Percentiles rank a stretch among this genome's conserved stretches.
Evolutionary conservation across 306 rosid species (phyloP).

Genomic region (Elaeagnus macrophylla): DNA sequence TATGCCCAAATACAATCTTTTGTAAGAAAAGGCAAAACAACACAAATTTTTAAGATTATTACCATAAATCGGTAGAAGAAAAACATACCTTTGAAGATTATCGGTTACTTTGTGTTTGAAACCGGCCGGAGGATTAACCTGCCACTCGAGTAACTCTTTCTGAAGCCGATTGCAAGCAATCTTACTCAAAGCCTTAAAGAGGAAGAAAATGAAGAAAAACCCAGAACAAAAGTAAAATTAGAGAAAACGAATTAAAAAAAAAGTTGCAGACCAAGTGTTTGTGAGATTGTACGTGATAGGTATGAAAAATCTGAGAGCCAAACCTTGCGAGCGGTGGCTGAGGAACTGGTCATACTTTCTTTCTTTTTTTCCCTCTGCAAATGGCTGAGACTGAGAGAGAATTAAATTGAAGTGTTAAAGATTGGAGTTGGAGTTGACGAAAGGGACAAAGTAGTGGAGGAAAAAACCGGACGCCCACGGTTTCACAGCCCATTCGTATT

Average conservation of each 20-base stretch:
- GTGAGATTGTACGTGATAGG: background rate
- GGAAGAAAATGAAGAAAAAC: no score
- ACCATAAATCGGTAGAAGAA: constrained; percentile 1
- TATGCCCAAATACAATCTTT: background rate
- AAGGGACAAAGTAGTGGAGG: no score
- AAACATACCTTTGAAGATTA: constrained; percentile 73
- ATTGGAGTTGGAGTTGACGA: no score
- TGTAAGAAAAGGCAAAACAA: background rate
- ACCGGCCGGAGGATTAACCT: constrained; percentile 88
- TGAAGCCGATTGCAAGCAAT: constrained; percentile 98
- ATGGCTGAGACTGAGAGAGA: constrained; percentile 15
- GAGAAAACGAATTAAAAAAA: no score
- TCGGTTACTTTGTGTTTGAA: constrained; percentile 96
- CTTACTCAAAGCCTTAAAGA: constrained; percentile 70
- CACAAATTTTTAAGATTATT: background rate
- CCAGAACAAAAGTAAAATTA: background rate
- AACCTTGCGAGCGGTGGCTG: constrained; percentile 87
- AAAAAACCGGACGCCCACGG: no score
- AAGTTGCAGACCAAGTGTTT: background rate
- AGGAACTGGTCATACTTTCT: constrained; percentile 81
- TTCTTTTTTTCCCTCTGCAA: constrained; percentile 15
- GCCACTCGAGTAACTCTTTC: constrained; percentile 98
- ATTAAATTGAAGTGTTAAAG: background rate
- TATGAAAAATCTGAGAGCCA: constrained; percentile 5
- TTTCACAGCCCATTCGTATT: no score